Percentiles rank a stretch among this genome's conserved stretches.
These are phyloP conservation scores for Aspergillus tanneri DNA, from an alignment of 2,329 filamentous ascomycete species.

Conservation along the genomic window DNA sequence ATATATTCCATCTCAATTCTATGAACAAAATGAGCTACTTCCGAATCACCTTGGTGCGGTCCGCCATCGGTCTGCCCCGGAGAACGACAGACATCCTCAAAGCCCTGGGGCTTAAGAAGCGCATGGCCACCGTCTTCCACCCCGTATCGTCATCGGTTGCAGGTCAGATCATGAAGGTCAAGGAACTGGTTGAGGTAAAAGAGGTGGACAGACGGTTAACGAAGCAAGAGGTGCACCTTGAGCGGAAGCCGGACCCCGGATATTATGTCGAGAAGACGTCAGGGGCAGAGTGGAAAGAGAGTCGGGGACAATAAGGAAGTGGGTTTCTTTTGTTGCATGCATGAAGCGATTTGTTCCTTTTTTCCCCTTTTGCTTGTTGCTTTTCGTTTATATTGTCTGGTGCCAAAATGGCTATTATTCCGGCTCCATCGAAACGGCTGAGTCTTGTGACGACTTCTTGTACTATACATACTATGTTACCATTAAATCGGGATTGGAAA, in stretches of 20 bases:
- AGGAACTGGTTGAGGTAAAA: conserved; percentile 80
- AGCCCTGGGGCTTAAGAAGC: conserved; percentile 80
- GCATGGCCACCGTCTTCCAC: conserved; percentile 85
- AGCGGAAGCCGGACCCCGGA: conserved; percentile 72
- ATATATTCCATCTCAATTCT: background rate
- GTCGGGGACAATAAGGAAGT: conserved; percentile 7
- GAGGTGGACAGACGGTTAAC: conserved; percentile 69
- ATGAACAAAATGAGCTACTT: conserved; percentile 53
- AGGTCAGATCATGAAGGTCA: conserved; percentile 90
- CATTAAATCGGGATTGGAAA: conserved; percentile 9
- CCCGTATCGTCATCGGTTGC: conserved; percentile 77
- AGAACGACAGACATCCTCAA: conserved; percentile 77
- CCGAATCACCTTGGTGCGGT: conserved; percentile 86
- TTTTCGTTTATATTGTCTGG: conserved; percentile 1
- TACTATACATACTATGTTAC: conserved; percentile 14
- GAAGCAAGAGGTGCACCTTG: conserved; percentile 66
- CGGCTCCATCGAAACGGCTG: background rate
- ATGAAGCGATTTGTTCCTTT: conserved; percentile 19
- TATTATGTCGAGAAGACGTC: conserved; percentile 71
- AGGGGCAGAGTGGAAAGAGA: conserved; percentile 24
- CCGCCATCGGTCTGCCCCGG: conserved; percentile 80
- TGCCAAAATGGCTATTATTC: background rate
- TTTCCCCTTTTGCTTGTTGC: background rate
- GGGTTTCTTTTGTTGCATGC: conserved; percentile 7
- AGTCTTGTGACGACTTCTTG: conserved; percentile 4